phyloP scores from a whole-genome alignment of 768 basidiomycete species.

The Rhodotorula graminis region DNA sequence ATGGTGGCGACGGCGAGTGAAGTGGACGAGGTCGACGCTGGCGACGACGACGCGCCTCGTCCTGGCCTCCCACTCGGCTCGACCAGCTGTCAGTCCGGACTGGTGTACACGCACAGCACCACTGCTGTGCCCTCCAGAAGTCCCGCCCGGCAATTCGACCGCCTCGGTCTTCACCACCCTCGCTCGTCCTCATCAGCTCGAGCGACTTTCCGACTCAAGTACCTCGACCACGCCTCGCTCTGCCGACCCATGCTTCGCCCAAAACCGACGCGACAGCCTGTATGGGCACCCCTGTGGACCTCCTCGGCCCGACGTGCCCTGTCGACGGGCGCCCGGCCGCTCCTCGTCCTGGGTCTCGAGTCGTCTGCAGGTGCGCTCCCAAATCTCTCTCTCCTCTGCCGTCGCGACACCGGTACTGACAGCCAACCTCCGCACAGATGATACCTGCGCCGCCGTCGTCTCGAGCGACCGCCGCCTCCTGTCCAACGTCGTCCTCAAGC shows the following conservation, averaged over 20 bases:
- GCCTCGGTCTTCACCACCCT: no score
- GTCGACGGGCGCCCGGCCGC: not conserved
- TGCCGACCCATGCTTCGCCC: not conserved
- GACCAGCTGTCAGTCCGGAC: no score
- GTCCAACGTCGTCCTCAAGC: slow-evolving; percentile 81
- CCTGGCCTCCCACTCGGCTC: no score
- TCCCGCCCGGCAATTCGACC: no score
- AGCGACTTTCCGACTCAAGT: not conserved
- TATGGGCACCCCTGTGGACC: no score
- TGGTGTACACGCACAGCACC: no score
- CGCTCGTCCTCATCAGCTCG: not conserved
- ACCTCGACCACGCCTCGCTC: not conserved
- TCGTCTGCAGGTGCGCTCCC: slow-evolving; percentile 28
- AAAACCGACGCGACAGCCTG: not conserved
- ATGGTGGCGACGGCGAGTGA: not conserved
- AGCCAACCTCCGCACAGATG: slow-evolving; percentile 65
- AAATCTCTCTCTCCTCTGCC: not conserved
- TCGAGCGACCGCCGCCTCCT: slow-evolving; percentile 61
- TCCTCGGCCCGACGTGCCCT: not conserved
- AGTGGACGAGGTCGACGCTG: not conserved
- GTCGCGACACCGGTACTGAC: no score
- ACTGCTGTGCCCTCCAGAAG: no score
- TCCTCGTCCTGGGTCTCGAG: slow-evolving; percentile 39
- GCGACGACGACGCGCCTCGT: not conserved
- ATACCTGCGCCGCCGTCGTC: slow-evolving; percentile 85